phyloP scores from a whole-genome alignment of 2,329 filamentous ascomycete genomes.

The Xylariales sp. region DNA sequence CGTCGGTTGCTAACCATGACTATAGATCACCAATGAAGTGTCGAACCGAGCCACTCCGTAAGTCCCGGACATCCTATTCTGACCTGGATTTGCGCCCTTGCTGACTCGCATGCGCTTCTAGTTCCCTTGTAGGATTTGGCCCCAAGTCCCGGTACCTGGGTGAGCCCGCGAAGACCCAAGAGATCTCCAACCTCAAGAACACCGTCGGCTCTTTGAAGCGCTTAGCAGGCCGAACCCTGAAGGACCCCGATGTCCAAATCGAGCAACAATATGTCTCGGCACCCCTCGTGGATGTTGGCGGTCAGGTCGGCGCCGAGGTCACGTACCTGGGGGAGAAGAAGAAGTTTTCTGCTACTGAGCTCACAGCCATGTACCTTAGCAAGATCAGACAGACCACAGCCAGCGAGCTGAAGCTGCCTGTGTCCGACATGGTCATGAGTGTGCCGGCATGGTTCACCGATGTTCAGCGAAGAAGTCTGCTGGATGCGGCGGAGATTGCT shows the following conservation, averaged over 20 bases:
- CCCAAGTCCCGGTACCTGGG: constrained; percentile 91
- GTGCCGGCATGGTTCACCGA: constrained; percentile 98
- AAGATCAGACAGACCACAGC: constrained; percentile 88
- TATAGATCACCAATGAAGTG: constrained; percentile 96
- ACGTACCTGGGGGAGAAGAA: constrained; percentile 92
- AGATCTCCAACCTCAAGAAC: constrained; percentile 99
- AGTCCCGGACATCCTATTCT: constrained; percentile 38
- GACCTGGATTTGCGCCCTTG: too few relatives aligned
- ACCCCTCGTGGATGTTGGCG: constrained; percentile 81
- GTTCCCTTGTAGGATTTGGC: constrained; percentile 90
- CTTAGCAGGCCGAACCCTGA: constrained; percentile 79
- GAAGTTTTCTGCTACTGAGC: constrained; percentile 88
- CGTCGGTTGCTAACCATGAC: constrained; percentile 13
- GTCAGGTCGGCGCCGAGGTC: constrained; percentile 92
- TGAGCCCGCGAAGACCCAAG: constrained; percentile 94
- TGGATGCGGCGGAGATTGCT: constrained; percentile 90
- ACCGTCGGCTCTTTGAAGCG: constrained; percentile 91
- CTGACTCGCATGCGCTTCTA: constrained; percentile 29
- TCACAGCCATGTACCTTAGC: constrained; percentile 91
- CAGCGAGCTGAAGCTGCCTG: constrained; percentile 82
- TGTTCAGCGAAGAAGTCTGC: constrained; percentile 78
- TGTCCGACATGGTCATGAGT: constrained; percentile 89
- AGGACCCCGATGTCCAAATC: constrained; percentile 86
- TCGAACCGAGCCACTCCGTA: constrained; percentile 98
- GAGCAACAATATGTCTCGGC: constrained; percentile 91